Percentiles rank a stretch among this genome's conserved stretches.
Conservation (phyloP, 2,329 filamentous ascomycete species). For the Claviceps cyperi region DNA sequence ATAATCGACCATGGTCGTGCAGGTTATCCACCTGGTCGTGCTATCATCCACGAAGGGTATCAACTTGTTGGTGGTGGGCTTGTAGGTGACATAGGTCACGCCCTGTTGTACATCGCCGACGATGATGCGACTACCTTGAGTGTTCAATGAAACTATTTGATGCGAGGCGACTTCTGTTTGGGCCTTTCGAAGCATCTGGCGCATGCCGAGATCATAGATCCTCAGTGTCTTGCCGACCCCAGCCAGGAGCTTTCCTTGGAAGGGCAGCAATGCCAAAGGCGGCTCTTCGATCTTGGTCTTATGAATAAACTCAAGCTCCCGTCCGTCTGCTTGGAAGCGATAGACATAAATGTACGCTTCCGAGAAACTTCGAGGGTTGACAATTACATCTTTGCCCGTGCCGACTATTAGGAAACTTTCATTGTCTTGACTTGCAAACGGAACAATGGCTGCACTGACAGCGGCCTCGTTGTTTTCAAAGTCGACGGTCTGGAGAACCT, state of each 20-base stretch:
- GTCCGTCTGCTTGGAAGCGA: conserved; percentile 75
- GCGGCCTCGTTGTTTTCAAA: conserved; percentile 84
- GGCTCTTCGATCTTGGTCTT: conserved; percentile 88
- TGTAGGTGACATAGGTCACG: conserved; percentile 85
- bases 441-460: conserved; percentile 68
- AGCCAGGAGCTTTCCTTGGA: conserved; percentile 81
- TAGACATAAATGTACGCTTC: conserved; percentile 88
- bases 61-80: conserved; percentile 76
- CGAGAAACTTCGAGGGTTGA: conserved; percentile 60
- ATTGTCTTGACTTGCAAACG: conserved; percentile 78
- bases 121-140: conserved; percentile 80
- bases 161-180: conserved; percentile 67
- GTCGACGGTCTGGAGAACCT: conserved; percentile 63
- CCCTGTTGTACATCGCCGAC: conserved; percentile 89
- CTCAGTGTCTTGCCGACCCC: conserved; percentile 71
- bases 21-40: conserved; percentile 79
- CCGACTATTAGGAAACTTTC: conserved; percentile 89
- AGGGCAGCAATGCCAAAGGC: conserved; percentile 76
- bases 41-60: conserved; percentile 91
- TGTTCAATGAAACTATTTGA: conserved; percentile 77
- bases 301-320: conserved; percentile 83
- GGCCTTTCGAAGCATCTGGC: conserved; percentile 81
- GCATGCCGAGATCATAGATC: conserved; percentile 86
- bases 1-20: conserved; percentile 90
- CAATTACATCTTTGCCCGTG: conserved; percentile 77